phyloP scores from a whole-genome alignment of 1,139 yeast species.

The Geotrichum fermentans region DNA sequence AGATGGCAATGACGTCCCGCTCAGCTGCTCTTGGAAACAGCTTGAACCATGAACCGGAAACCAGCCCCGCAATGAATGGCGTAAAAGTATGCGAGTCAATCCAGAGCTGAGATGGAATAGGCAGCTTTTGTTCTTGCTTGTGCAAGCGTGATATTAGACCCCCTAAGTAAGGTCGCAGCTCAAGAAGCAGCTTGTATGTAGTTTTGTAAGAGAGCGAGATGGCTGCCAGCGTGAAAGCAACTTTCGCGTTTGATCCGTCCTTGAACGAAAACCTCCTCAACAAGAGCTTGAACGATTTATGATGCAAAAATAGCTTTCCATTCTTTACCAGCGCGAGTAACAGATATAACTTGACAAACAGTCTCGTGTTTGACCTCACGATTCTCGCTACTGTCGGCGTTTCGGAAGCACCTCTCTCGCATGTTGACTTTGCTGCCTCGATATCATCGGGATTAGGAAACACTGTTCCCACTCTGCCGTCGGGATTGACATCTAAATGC shows the following conservation, averaged over 20 bases:
- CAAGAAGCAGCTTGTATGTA: constrained; percentile 24
- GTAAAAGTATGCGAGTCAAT: constrained; percentile 24
- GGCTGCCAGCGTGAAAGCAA: constrained; percentile 30
- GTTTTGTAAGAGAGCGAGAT: constrained; percentile 32
- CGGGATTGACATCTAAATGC: not conserved
- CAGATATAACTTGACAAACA: constrained; percentile 31
- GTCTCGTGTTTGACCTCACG: constrained; percentile 32
- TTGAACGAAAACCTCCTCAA: constrained; percentile 11
- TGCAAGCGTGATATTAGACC: constrained; percentile 8
- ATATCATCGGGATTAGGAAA: constrained; percentile 1
- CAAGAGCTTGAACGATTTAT: constrained; percentile 14
- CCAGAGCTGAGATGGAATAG: constrained; percentile 18
- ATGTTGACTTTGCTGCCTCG: not conserved
- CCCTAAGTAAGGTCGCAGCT: constrained; percentile 17
- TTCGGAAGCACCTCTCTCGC: too few species aligned
- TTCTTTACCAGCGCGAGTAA: constrained; percentile 27
- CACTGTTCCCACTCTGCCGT: not conserved
- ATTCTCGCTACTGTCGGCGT: constrained; percentile 12
- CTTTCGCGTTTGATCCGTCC: constrained; percentile 22
- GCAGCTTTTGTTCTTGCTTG: constrained; percentile 14
- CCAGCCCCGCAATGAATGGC: constrained; percentile 32
- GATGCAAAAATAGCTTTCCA: constrained; percentile 19
- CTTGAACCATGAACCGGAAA: constrained; percentile 34
- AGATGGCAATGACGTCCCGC: constrained; percentile 35
- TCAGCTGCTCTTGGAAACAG: constrained; percentile 30